Percentiles rank a stretch among this genome's conserved stretches.
phyloP scores from a whole-genome alignment of 2,329 filamentous ascomycete genomes.

The Alternaria metachromatica region DNA sequence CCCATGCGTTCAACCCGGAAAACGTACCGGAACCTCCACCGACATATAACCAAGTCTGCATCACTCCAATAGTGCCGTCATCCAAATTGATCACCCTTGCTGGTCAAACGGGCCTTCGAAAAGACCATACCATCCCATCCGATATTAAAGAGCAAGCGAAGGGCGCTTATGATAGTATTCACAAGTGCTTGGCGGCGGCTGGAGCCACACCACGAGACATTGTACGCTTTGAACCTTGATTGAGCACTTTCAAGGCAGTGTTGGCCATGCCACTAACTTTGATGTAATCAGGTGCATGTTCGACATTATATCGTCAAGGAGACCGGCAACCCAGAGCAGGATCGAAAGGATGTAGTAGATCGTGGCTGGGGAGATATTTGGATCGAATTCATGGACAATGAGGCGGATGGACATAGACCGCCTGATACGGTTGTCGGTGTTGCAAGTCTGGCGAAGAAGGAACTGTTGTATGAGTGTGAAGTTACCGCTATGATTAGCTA shows the following conservation, averaged over 20 bases:
- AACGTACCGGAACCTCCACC: conserved; percentile 34
- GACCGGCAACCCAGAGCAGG: conserved; percentile 33
- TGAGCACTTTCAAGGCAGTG: not conserved
- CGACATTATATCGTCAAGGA: conserved; percentile 47
- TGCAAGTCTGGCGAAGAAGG: conserved; percentile 39
- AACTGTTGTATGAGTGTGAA: conserved; percentile 44
- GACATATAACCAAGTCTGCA: conserved; percentile 40
- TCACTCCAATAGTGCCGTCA: conserved; percentile 38
- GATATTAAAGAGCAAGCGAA: conserved; percentile 37
- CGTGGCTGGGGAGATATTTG: conserved; percentile 43
- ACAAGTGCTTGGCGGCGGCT: conserved; percentile 34
- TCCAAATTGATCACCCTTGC: conserved; percentile 43
- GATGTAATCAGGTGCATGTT: conserved; percentile 28
- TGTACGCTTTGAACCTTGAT: not conserved
- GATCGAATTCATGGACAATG: conserved; percentile 46
- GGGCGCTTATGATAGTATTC: conserved; percentile 37
- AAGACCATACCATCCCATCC: conserved; percentile 15
- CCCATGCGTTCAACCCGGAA: conserved; percentile 39
- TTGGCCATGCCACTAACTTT: not conserved
- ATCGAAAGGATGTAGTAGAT: conserved; percentile 32
- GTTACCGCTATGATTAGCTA: conserved; percentile 37
- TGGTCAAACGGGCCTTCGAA: conserved; percentile 35
- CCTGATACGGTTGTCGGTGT: conserved; percentile 49
- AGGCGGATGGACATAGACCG: conserved; percentile 42
- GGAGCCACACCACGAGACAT: conserved; percentile 46